Base-by-base conservation (phyloP, 129 eudicot species). In the Tanacetum coccineum region DNA sequence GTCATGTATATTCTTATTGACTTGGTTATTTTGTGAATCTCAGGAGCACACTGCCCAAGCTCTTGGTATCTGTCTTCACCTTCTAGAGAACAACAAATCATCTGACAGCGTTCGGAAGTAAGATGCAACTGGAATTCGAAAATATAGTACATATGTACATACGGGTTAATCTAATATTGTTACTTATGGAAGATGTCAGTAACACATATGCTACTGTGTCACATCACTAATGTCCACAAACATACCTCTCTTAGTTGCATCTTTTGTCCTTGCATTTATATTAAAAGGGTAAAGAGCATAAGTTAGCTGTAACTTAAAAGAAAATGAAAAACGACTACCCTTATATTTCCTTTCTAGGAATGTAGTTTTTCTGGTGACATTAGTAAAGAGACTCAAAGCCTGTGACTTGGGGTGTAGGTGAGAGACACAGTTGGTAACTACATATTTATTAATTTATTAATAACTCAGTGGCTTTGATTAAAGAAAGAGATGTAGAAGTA, bases 101-200 rank as follows among this genome's bases (percentile, higher is more conserved):
- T 84, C 99, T 55, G 99, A 93, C 70, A 89, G 95, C 78, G 99
- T 93, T 63, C 82, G 84, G 64, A 93, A 93, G 99, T 93, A 82
- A 88, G 99, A 78, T 72, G 70, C 77, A 46, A 39, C 66, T 9
- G 14, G 32, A 62, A 22, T 15, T 36, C 2, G 9, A 9, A 49
- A 50, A 71, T 39, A 20, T 36, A 19, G 10, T 50, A 49, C 21
- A 51, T n/a, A 57, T 66, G 18, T 73, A 25, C 66, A 26, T 25
- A 56, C 26, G 36, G 59, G 1, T 39, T 21, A 19, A 14, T 9
- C 48, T 18, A 20, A 52, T 66, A 14, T 39, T 14, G 26, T 40
- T 39, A 22, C 44, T 40, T 39, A 42, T 56, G 51, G 46, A 40
- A 69, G 26, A 22, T 58, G 26, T 44, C 30, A 56, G 56, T 17